These are phyloP conservation scores for Ganoderma lingzhi DNA, from an alignment of 1,284 basidiomycete species.

Conservation along the genomic window DNA sequence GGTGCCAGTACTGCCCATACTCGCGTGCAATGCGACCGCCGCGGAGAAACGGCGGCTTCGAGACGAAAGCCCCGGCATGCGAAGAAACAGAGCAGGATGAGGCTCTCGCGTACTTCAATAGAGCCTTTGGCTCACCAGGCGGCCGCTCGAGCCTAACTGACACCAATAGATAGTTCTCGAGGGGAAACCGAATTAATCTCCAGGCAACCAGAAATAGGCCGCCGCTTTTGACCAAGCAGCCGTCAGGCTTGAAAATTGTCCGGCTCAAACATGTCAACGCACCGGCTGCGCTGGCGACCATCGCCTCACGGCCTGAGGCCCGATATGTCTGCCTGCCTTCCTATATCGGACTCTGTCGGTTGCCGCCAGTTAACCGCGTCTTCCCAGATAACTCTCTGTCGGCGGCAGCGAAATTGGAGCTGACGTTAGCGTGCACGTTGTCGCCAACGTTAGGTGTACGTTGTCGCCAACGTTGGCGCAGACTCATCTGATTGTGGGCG, in stretches of 20 bases:
- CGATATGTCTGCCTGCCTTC: neutral
- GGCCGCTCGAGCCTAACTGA: neutral
- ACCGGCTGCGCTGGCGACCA: neutral
- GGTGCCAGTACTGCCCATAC: too few relatives aligned
- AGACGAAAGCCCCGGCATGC: neutral
- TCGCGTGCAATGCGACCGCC: too few relatives aligned
- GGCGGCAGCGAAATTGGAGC: neutral
- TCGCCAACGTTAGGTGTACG: too few relatives aligned
- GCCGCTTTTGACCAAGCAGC: neutral
- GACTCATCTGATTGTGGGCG: neutral
- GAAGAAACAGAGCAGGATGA: neutral
- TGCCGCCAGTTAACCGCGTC: neutral
- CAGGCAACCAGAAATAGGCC: neutral
- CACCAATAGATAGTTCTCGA: neutral
- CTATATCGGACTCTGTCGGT: neutral
- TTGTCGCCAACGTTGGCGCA: too few relatives aligned
- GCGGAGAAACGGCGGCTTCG: too few relatives aligned
- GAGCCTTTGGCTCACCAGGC: neutral
- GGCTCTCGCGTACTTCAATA: neutral
- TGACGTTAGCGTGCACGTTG: neutral
- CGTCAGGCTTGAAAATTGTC: neutral
- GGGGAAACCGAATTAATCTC: neutral
- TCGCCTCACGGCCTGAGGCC: neutral
- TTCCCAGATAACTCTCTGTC: neutral
- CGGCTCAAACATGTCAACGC: neutral